Conservation (phyloP, 805 yeast genomes). For the Phaffomyces opuntiae region DNA sequence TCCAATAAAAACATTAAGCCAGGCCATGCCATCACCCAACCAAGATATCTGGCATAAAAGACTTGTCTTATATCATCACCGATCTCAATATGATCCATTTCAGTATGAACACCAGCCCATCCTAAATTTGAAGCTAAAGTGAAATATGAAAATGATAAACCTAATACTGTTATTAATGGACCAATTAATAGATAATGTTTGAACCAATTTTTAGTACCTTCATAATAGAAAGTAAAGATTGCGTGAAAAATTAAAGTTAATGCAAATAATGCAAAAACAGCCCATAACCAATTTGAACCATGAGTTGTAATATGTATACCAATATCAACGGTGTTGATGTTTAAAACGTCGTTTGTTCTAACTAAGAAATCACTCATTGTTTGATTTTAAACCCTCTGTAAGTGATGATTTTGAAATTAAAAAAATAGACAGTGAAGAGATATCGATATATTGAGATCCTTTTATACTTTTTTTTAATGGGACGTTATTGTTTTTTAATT, state of each 20-base stretch:
- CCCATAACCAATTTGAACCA: conserved; percentile 68
- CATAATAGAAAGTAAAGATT: conserved; percentile 17
- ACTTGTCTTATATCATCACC: conserved; percentile 39
- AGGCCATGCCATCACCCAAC: conserved; percentile 53
- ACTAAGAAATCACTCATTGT: background rate
- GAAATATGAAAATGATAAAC: conserved; percentile 43
- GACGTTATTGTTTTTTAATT: no score
- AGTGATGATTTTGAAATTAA: no score
- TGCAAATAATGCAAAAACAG: conserved; percentile 45
- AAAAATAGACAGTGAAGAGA: no score
- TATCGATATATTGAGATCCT: no score
- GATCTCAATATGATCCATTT: conserved; percentile 39
- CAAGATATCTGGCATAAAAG: conserved; percentile 49
- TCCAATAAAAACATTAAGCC: conserved; percentile 28
- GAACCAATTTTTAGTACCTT: conserved; percentile 17
- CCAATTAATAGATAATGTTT: conserved; percentile 29
- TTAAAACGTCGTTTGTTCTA: conserved; percentile 1
- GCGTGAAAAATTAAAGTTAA: conserved; percentile 28
- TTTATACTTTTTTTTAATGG: no score
- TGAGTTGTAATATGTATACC: conserved; percentile 47
- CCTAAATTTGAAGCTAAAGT: conserved; percentile 55
- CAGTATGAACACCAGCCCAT: conserved; percentile 39
- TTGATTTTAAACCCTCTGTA: background rate
- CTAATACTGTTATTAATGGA: conserved; percentile 36
- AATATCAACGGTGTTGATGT: conserved; percentile 23